Evolutionary conservation across 2,329 filamentous ascomycete genomes (phyloP).

Genomic region (Phyllosticta ampelicida): DNA sequence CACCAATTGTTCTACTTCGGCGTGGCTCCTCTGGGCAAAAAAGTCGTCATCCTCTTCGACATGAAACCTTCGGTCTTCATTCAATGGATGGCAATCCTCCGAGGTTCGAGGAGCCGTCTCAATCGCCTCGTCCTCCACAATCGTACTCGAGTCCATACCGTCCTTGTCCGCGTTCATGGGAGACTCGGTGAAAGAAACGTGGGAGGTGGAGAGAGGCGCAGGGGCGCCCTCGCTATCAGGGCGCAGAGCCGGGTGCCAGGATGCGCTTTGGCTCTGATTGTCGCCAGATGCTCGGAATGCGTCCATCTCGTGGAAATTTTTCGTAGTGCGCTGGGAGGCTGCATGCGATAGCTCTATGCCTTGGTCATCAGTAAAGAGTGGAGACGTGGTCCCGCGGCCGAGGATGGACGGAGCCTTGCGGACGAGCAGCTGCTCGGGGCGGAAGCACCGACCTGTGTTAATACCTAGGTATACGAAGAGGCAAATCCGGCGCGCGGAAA

Average conservation of each 20-base stretch:
- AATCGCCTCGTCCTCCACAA: conserved; percentile 11
- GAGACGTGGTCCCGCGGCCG: not conserved
- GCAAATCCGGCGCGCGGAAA: not conserved
- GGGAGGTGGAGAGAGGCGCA: conserved; percentile 11
- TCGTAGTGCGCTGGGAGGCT: not conserved
- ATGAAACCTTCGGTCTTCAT: conserved; percentile 2
- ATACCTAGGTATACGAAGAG: not conserved
- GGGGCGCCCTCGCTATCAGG: conserved; percentile 26
- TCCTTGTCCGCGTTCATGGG: conserved; percentile 7
- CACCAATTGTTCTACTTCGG: not conserved
- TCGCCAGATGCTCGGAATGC: not conserved
- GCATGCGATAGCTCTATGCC: not conserved
- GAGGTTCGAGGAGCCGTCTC: conserved; percentile 10
- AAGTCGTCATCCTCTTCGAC: conserved; percentile 5
- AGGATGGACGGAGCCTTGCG: not conserved
- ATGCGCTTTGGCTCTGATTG: conserved; percentile 17
- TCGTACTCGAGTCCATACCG: conserved; percentile 13
- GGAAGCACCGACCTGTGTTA: not conserved
- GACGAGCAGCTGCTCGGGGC: not conserved
- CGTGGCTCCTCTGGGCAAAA: not conserved
- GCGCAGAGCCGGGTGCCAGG: conserved; percentile 47
- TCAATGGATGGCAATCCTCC: conserved; percentile 9
- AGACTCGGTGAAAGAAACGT: conserved; percentile 13
- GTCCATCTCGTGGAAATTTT: not conserved
- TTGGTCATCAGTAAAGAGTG: not conserved